A percentile compares a stretch with the other conserved stretches of the same genome.
These are phyloP conservation scores for Neonectria hederae DNA, from an alignment of 2,329 filamentous ascomycete genomes.

Conservation along the genomic window DNA sequence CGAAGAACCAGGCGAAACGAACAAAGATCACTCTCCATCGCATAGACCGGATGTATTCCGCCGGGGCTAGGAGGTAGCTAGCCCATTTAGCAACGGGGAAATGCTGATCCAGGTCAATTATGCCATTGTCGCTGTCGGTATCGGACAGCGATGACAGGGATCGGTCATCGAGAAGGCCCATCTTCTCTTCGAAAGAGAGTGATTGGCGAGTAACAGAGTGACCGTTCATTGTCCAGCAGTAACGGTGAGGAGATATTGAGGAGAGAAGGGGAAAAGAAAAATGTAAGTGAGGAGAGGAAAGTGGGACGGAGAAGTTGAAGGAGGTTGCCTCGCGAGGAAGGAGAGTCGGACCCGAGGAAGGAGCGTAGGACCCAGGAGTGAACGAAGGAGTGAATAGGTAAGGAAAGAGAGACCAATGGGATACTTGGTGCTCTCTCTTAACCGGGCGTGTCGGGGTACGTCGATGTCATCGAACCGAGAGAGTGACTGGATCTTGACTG, in stretches of 20 bases:
- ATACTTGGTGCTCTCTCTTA: slow-evolving; percentile 1
- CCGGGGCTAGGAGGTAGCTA: slow-evolving; percentile 43
- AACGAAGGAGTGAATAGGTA: slow-evolving; percentile 4
- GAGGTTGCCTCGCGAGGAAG: not conserved
- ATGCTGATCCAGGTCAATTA: slow-evolving; percentile 50
- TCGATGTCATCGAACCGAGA: not conserved
- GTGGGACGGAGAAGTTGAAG: slow-evolving; percentile 24
- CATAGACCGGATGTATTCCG: slow-evolving; percentile 44
- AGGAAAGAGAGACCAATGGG: slow-evolving; percentile 9
- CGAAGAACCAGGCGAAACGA: slow-evolving; percentile 55
- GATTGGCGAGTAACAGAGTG: slow-evolving; percentile 48
- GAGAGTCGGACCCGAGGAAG: not conserved
- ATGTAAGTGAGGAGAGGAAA: slow-evolving; percentile 7
- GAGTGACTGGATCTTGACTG: not conserved
- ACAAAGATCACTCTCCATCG: slow-evolving; percentile 51
- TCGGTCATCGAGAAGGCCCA: slow-evolving; percentile 56
- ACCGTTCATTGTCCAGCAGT: slow-evolving; percentile 50
- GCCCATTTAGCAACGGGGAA: slow-evolving; percentile 47
- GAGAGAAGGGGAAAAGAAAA: slow-evolving; percentile 7
- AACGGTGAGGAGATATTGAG: slow-evolving; percentile 24
- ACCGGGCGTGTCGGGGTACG: not conserved
- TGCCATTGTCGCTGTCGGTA: slow-evolving; percentile 53
- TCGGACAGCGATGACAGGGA: slow-evolving; percentile 50
- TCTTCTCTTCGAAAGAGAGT: slow-evolving; percentile 55
- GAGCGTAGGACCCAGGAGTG: not conserved